Evolutionary conservation across 1,284 basidiomycete species (phyloP), one percentile per base, ranked within the genome.

Genomic region (Phylloporus sp.): DNA sequence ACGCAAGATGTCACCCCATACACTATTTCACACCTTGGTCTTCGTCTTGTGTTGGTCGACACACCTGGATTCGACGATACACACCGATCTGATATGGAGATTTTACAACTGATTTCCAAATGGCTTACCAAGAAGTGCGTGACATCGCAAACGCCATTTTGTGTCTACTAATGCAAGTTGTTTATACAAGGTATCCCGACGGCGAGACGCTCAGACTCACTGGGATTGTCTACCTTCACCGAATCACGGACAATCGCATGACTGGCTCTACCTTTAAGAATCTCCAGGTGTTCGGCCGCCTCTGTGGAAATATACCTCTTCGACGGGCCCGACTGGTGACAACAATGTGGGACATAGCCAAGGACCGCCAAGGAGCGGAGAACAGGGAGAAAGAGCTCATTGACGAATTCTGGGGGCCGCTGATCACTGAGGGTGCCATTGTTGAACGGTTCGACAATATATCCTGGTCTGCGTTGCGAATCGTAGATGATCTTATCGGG

Each of bases 221-320:
- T 19, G 86, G 86, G 0, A 74, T 87, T 62, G 79, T 87, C 27
- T 88, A 86, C 73, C 74, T 85, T 67, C 85, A 87, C 66, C 80
- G 83, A 17, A 88, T 88, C 65, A 81, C 83, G 20, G 85, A 86
- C 69, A 78, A 78, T 70, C 80, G 84, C 12, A 77, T 87, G 70
- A 80, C 82, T 23, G 85, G 85, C n/a, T 81, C 83, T 55, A 82
- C 80, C 19, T 71, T 71, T 19, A 82, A 80, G 39, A 87, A 83
- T 71, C 82, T 87, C 67, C 75, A 77, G 39, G 78, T 85, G 73
- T 86, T 86, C 69, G 83, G 83, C 61, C 65, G 64, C 17, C 62
- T 74, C n/a, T 75, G 73, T 2, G 73, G 73, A 4, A 6, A 63
- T 45, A 0, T 66, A 20, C 43, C 64, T 23, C 53, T 75, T 5